A percentile compares a stretch with the other conserved stretches of the same genome.
phyloP scores from a whole-genome alignment of 2,329 filamentous ascomycete genomes.

The Aspergillus alliaceus region DNA sequence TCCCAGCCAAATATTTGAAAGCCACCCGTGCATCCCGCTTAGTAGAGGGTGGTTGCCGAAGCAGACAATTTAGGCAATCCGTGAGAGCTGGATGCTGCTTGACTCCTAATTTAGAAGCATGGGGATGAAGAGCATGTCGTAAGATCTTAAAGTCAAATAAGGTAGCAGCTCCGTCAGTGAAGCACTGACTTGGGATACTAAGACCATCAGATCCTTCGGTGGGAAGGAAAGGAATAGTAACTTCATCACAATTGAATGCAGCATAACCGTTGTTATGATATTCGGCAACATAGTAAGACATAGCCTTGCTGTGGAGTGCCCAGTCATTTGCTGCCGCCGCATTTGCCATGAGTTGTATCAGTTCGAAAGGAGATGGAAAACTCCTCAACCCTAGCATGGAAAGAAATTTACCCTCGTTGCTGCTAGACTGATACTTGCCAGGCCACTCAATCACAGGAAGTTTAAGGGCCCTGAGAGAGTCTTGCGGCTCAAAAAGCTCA shows the following conservation, averaged over 20 bases:
- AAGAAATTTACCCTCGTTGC: slow-evolving; percentile 74
- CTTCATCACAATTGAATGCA: slow-evolving; percentile 58
- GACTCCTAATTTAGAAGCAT: slow-evolving; percentile 85
- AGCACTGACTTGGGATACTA: slow-evolving; percentile 74
- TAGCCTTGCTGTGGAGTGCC: slow-evolving; percentile 63
- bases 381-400: slow-evolving; percentile 69
- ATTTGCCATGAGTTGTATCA: slow-evolving; percentile 76
- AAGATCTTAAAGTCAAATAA: slow-evolving; percentile 81
- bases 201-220: slow-evolving; percentile 65
- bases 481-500: slow-evolving; percentile 79
- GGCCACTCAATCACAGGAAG: slow-evolving; percentile 84
- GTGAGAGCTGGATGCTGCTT: slow-evolving; percentile 75
- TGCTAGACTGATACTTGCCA: slow-evolving; percentile 64
- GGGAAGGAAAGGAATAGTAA: slow-evolving; percentile 66
- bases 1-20: slow-evolving; percentile 80
- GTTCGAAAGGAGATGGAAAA: slow-evolving; percentile 68
- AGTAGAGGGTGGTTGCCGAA: slow-evolving; percentile 69
- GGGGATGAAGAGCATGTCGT: slow-evolving; percentile 70
- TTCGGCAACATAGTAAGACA: slow-evolving; percentile 80
- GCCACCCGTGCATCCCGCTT: slow-evolving; percentile 66
- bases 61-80: slow-evolving; percentile 71
- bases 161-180: slow-evolving; percentile 73
- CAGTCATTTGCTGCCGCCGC: slow-evolving; percentile 53
- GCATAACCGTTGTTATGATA: slow-evolving; percentile 76
- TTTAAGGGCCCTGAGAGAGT: slow-evolving; percentile 65